These are phyloP conservation scores for Kwoniella europaea DNA, from an alignment of 768 basidiomycete genomes.

Conservation along the genomic window DNA sequence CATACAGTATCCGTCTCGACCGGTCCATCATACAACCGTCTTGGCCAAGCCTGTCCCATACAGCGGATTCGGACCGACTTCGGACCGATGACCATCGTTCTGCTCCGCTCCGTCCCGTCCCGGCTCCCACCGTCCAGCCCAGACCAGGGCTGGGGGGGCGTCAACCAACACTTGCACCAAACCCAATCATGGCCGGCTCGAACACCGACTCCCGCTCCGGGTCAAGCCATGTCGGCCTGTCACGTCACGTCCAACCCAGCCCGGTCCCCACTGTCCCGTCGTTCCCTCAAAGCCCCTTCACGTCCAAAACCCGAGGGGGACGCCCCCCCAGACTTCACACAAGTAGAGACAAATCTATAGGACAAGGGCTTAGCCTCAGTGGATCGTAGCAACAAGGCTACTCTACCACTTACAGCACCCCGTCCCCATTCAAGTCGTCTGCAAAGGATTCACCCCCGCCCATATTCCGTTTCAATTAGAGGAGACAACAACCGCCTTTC, in stretches of 20 bases:
- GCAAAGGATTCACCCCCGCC: slow-evolving; percentile 72
- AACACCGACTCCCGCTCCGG: not conserved
- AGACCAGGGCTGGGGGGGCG: not conserved
- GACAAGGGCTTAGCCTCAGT: slow-evolving; percentile 76
- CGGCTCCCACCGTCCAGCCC: not conserved
- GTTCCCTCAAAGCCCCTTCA: slow-evolving; percentile 3
- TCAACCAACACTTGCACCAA: not conserved
- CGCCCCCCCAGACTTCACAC: slow-evolving; percentile 19
- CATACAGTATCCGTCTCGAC: not conserved
- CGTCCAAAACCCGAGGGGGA: slow-evolving; percentile 2
- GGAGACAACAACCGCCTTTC: slow-evolving; percentile 63
- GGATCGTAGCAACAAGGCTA: slow-evolving; percentile 79
- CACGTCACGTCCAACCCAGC: not conserved
- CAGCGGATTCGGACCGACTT: not conserved
- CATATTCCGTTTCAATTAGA: slow-evolving; percentile 69
- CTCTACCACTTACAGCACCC: slow-evolving; percentile 78
- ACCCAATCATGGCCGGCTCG: not conserved
- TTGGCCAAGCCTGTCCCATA: not conserved
- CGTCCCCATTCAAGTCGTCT: slow-evolving; percentile 72
- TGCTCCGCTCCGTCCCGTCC: not conserved
- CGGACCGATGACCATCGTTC: not conserved
- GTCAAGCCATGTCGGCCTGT: slow-evolving; percentile 29
- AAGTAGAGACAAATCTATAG: slow-evolving; percentile 66
- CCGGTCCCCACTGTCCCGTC: not conserved
- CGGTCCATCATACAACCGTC: not conserved